phyloP scores from a whole-genome alignment of 2,329 filamentous ascomycete species.

The Scedosporium aurantiacum region DNA sequence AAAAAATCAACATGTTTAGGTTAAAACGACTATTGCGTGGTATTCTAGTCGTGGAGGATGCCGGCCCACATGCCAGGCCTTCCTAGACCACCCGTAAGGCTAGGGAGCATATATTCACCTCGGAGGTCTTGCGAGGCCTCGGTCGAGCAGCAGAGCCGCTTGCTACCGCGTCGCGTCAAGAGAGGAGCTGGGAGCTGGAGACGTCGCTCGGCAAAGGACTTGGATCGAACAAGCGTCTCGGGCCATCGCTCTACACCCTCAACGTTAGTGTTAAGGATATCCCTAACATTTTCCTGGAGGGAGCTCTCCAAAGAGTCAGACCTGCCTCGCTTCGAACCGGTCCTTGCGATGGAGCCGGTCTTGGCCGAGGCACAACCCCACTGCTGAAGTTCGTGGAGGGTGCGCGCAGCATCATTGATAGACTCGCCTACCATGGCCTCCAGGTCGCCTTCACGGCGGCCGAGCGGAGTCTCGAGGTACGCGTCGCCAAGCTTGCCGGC shows the following conservation, averaged over 20 bases:
- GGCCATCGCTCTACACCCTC: constrained; percentile 21
- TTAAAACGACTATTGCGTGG: background rate
- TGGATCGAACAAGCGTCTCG: constrained; percentile 25
- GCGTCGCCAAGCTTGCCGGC: constrained; percentile 40
- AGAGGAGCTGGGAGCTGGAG: background rate
- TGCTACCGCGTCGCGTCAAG: constrained; percentile 2
- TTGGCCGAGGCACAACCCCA: constrained; percentile 17
- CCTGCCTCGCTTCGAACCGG: constrained; percentile 47
- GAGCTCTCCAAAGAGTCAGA: constrained; percentile 45
- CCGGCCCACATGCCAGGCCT: constrained; percentile 5
- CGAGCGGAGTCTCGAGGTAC: constrained; percentile 35
- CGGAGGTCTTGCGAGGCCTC: constrained; percentile 5
- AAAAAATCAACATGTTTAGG: background rate
- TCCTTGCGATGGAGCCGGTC: constrained; percentile 23
- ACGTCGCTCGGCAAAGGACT: background rate
- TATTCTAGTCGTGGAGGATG: background rate
- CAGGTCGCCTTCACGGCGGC: constrained; percentile 33
- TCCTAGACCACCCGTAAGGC: background rate
- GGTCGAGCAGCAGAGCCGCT: constrained; percentile 6
- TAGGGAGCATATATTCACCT: background rate
- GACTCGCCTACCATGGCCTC: constrained; percentile 24
- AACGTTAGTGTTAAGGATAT: constrained; percentile 36
- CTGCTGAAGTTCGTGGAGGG: constrained; percentile 46
- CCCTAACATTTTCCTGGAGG: constrained; percentile 58
- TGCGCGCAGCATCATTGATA: constrained; percentile 43